A percentile compares a stretch with the other conserved stretches of the same genome.
These are phyloP conservation scores for Aspergillus cejpii DNA, from an alignment of 2,329 filamentous ascomycete genomes.

Conservation along the genomic window DNA sequence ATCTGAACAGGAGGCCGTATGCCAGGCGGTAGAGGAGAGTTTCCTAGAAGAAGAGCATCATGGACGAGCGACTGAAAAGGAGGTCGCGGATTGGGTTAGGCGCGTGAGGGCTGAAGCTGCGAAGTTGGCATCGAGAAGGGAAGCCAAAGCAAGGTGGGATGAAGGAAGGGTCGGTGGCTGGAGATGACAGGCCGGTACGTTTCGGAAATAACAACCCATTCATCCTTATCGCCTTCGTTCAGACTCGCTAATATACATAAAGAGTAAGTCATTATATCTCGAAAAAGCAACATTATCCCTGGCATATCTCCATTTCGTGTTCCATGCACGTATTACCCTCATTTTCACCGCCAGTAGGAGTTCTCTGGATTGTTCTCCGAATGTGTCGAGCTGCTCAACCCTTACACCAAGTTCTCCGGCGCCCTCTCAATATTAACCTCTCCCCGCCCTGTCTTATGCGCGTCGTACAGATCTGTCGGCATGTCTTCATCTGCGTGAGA, in stretches of 20 bases:
- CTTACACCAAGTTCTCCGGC: slow-evolving; percentile 8
- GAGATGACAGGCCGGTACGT: slow-evolving; percentile 51
- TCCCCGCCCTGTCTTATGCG: neutral
- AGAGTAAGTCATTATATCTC: neutral
- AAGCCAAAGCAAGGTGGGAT: slow-evolving; percentile 90
- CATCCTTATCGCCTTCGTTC: neutral
- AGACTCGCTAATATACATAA: neutral
- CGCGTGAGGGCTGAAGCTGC: slow-evolving; percentile 74
- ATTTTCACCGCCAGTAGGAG: neutral
- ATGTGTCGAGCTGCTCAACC: neutral
- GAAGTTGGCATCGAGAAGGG: slow-evolving; percentile 69
- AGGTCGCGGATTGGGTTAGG: slow-evolving; percentile 77
- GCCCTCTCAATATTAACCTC: slow-evolving; percentile 20
- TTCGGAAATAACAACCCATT: neutral
- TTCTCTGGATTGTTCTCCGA: too few relatives aligned
- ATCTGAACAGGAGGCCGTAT: slow-evolving; percentile 74
- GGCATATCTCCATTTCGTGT: neutral
- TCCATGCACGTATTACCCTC: neutral
- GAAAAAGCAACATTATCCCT: neutral
- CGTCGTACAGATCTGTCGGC: slow-evolving; percentile 19
- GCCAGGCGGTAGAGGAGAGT: slow-evolving; percentile 81
- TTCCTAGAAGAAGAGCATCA: slow-evolving; percentile 63
- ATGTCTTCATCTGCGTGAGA: slow-evolving; percentile 27
- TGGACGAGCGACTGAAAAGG: slow-evolving; percentile 63
- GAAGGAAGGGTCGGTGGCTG: slow-evolving; percentile 92